These are phyloP conservation scores for Colletotrichum costaricense DNA, from an alignment of 2,329 filamentous ascomycete genomes.

Conservation along the genomic window DNA sequence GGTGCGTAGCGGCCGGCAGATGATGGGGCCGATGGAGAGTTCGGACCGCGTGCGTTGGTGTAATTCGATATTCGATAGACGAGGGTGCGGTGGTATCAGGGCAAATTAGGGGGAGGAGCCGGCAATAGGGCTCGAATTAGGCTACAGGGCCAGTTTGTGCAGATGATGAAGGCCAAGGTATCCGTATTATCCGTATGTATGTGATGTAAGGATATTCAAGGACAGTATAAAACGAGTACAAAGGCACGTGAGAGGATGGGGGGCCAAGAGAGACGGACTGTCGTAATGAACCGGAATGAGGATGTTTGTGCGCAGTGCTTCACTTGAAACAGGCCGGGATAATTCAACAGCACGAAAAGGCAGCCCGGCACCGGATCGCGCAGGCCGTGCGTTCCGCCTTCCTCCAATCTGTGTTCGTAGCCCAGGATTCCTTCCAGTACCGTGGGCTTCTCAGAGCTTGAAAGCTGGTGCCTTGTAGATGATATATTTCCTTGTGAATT, in stretches of 20 bases:
- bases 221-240: neutral
- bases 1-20: neutral
- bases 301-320: constrained; percentile 24
- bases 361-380: neutral
- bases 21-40: neutral
- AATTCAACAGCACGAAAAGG: neutral
- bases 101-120: neutral
- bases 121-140: neutral
- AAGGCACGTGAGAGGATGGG: neutral
- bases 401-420: neutral
- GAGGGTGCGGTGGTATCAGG: neutral
- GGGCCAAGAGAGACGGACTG: neutral
- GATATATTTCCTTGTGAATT: too few relatives aligned
- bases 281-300: neutral
- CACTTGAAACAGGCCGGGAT: constrained; percentile 29
- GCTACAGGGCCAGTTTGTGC: neutral
- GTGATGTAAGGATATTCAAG: too few relatives aligned
- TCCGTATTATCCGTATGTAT: neutral
- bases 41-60: neutral
- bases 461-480: too few relatives aligned
- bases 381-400: neutral
- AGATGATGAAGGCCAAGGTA: neutral
- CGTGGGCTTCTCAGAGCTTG: too few relatives aligned
- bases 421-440: too few relatives aligned
- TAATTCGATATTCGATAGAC: neutral